A percentile compares a stretch with the other conserved stretches of the same genome.
Evolutionary conservation across 257 asterid genomes (phyloP).

Genomic region (Primulina tabacum): DNA sequence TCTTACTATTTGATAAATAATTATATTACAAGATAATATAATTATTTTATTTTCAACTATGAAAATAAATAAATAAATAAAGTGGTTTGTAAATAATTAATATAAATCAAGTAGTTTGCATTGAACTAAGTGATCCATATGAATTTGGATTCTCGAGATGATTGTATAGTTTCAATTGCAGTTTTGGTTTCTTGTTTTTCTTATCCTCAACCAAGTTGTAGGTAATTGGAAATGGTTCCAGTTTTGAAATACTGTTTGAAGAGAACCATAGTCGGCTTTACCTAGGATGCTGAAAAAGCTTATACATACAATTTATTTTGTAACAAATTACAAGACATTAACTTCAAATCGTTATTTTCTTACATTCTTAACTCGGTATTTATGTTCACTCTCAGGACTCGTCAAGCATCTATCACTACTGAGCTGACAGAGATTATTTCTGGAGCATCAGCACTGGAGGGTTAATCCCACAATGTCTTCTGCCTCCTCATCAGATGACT

Average conservation of each 20-base stretch:
- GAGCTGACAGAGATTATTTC: constrained; percentile 87
- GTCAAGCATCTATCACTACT: constrained; percentile 96
- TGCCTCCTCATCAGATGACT: constrained; percentile 32
- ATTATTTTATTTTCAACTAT: no score
- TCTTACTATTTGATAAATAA: no score
- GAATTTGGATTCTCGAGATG: neutral
- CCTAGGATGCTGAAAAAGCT: no score
- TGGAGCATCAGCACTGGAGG: constrained; percentile 90
- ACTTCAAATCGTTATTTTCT: neutral
- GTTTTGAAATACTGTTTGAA: no score
- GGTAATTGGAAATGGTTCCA: no score
- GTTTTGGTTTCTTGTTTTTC: no score
- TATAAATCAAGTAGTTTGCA: no score
- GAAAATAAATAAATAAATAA: no score
- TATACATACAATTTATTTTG: no score
- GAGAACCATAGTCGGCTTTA: no score
- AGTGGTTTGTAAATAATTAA: neutral
- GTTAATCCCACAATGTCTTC: constrained; percentile 30
- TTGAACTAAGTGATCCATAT: neutral
- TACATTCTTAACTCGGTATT: neutral
- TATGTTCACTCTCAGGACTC: constrained; percentile 55
- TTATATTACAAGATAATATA: neutral
- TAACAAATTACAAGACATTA: no score
- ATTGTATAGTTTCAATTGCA: neutral
- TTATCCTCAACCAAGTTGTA: no score